Evolutionary conservation across 768 basidiomycete genomes (phyloP).

Genomic region (Phylloporus sp.): DNA sequence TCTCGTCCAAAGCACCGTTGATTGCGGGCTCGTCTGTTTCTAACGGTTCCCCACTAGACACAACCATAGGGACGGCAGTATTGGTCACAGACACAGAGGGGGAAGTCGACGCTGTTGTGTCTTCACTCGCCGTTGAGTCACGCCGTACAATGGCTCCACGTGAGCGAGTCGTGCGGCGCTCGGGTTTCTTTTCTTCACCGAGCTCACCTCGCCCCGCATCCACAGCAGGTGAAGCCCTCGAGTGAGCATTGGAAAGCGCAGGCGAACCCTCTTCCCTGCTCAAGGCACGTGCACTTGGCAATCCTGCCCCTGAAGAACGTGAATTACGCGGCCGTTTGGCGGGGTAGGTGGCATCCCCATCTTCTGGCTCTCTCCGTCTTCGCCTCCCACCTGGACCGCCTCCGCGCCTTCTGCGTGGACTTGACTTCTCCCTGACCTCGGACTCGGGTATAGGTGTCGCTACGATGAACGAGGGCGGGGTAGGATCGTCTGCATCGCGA

Average conservation of each 20-base stretch:
- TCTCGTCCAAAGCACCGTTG: slow-evolving; percentile 6
- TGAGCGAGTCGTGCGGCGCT: slow-evolving; percentile 47
- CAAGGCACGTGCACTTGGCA: slow-evolving; percentile 16
- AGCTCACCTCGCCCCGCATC: slow-evolving; percentile 14
- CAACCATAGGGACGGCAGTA: slow-evolving; percentile 1
- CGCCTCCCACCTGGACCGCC: slow-evolving; percentile 43
- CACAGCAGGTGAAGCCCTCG: slow-evolving; percentile 19
- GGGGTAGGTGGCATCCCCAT: slow-evolving; percentile 65
- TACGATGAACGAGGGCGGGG: slow-evolving; percentile 7
- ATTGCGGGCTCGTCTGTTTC: slow-evolving; percentile 11
- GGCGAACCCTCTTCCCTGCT: slow-evolving; percentile 42
- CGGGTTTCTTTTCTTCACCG: slow-evolving; percentile 24
- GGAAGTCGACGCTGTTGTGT: slow-evolving; percentile 34
- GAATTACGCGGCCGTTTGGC: slow-evolving; percentile 59
- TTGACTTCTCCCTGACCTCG: slow-evolving; percentile 40
- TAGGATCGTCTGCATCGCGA: slow-evolving; percentile 42
- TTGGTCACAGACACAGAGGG: slow-evolving; percentile 30
- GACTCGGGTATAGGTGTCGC: slow-evolving; percentile 13
- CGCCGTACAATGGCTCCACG: slow-evolving; percentile 38
- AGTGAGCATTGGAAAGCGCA: slow-evolving; percentile 28
- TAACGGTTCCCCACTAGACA: slow-evolving; percentile 11
- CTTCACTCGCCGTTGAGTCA: slow-evolving; percentile 51
- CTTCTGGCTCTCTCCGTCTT: slow-evolving; percentile 55
- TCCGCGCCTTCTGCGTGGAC: slow-evolving; percentile 46
- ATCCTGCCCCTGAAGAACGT: slow-evolving; percentile 31